phyloP scores from a whole-genome alignment of 768 basidiomycete genomes.

The Fistulinella prunicolor region DNA sequence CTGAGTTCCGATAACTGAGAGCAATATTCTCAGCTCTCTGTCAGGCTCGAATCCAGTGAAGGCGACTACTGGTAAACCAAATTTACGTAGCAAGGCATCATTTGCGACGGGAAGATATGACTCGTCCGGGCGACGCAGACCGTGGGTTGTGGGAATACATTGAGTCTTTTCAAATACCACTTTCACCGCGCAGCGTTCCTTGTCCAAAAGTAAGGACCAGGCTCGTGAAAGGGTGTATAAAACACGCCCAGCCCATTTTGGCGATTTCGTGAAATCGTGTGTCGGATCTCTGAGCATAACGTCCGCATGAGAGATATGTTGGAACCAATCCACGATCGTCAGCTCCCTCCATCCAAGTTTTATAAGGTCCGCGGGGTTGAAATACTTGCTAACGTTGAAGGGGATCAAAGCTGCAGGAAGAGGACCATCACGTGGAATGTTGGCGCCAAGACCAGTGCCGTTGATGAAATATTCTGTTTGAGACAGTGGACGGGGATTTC shows the following conservation, averaged over 20 bases:
- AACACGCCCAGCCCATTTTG: constrained; percentile 76
- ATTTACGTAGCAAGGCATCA: constrained; percentile 29
- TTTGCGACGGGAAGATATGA: constrained; percentile 79
- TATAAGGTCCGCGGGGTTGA: constrained; percentile 47
- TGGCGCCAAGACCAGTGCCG: constrained; percentile 34
- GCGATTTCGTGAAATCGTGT: constrained; percentile 61
- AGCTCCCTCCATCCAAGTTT: constrained; percentile 79
- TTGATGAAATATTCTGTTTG: constrained; percentile 67
- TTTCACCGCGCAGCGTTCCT: constrained; percentile 28
- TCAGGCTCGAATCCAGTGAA: constrained; percentile 36
- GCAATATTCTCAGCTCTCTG: neutral
- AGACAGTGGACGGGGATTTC: constrained; percentile 60
- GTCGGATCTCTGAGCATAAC: too few species aligned
- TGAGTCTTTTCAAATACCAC: constrained; percentile 29
- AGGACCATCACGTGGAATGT: constrained; percentile 73
- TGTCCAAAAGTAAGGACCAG: constrained; percentile 59
- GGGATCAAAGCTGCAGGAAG: constrained; percentile 57
- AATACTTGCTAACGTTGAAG: constrained; percentile 50
- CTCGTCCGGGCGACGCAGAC: constrained; percentile 65
- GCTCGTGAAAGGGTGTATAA: constrained; percentile 56
- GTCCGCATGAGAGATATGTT: too few species aligned
- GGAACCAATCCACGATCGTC: constrained; percentile 66
- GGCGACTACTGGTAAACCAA: neutral
- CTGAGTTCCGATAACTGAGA: neutral
- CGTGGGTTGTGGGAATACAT: constrained; percentile 48